A percentile compares a stretch with the other conserved stretches of the same genome.
phyloP scores from a whole-genome alignment of 768 basidiomycete species.

The Leccinum uliginosum region DNA sequence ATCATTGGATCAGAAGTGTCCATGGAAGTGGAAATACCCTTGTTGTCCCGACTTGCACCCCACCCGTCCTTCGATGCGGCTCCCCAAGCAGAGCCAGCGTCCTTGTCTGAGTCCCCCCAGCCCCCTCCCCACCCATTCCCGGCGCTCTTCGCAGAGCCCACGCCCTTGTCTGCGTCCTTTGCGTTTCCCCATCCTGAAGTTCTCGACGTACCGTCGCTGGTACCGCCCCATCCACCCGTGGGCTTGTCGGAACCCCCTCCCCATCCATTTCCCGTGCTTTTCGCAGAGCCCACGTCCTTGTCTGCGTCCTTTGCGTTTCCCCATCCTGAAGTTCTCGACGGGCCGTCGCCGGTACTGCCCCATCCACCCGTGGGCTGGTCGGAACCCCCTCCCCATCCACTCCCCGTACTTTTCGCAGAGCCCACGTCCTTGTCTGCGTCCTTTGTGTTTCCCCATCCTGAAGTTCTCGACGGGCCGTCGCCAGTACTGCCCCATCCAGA shows the following conservation, averaged over 20 bases:
- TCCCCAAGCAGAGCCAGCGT: neutral
- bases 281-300: neutral
- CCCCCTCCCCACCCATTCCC: neutral
- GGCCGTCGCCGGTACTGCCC: neutral
- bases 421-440: neutral
- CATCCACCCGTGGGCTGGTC: neutral
- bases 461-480: conserved; percentile 2
- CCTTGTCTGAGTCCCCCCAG: neutral
- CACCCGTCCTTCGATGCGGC: neutral
- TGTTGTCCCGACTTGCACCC: conserved; percentile 8
- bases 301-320: neutral
- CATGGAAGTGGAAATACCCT: neutral
- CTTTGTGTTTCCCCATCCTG: conserved; percentile 1
- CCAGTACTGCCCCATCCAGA: conserved; percentile 5
- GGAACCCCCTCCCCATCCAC: neutral
- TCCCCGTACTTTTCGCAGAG: neutral
- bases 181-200: neutral
- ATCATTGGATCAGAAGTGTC: conserved; percentile 7
- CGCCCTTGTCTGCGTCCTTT: neutral
- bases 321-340: neutral
- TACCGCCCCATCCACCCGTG: neutral
- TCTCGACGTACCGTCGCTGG: neutral
- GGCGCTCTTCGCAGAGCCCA: neutral
- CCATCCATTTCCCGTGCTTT: neutral
- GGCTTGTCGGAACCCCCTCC: neutral